Base-by-base conservation (phyloP, 208 protist species). In the Trypanosoma theileri region DNA sequence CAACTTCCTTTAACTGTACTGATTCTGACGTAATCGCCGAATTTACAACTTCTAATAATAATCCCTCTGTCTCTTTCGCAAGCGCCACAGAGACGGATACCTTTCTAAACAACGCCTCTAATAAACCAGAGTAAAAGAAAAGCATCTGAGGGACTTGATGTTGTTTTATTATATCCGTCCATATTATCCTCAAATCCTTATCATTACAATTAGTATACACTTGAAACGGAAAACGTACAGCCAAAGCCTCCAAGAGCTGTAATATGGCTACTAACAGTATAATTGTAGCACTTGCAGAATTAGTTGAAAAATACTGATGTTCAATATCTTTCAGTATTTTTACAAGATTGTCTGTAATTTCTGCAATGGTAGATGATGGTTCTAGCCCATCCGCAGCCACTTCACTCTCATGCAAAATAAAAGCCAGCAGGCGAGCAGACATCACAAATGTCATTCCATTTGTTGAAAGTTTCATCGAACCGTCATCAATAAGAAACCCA, bases 351-450 rank as follows among this genome's bases (percentile, higher is more conserved):
- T n/a, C 51, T 14, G 45, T 10, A 22, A 75, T 7, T 17, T 53
- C 19, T 31, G 22, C 17, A 19, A 66, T 40, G 59, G 21, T 52
- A 7, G 57, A 17, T 40, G 57, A 17, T 40, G 21, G n/a, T 22
- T 64, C 40, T 31, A 72, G 17, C 11, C 51, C 57, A 35, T 63
- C 57, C 4, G 60, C 62, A 35, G 22, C 50, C 16, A 48, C 45
- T n/a, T 77, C 75, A 48, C 58, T 73, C 19, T 53, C 64, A 10
- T 57, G 40, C 6, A 81, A 28, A 35, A 69, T 45, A 35, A 60
- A 42, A 48, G 63, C 55, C 17, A 81, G 19, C 1, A 81, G 52
- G 16, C 70, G 70, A 44, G 55, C 16, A 45, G 64, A 61, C 28
- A 58, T 40, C 10, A 61, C 21, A 59, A 71, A 66, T 48, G 21